Evolutionary conservation across 2,329 filamentous ascomycete species (phyloP), one percentile per base, ranked within the genome.

Genomic region (Fusarium dlaminii): DNA sequence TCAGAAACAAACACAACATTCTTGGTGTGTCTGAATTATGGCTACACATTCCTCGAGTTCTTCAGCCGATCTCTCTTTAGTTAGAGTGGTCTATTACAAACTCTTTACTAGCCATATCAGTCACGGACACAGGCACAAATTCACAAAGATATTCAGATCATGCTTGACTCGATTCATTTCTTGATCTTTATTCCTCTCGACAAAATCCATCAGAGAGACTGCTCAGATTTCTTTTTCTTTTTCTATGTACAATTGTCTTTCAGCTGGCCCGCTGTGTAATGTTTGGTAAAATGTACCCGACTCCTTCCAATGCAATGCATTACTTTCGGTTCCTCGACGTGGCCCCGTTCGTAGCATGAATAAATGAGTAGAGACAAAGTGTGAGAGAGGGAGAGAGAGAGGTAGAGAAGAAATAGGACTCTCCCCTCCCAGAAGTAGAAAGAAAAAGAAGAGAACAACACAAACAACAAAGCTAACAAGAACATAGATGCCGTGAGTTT

Each of bases 301-400:
- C 76, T 78, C 76, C 76, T 75, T 73, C 69, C 73, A 64, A 78
- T 78, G 76, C 76, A 75, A 78, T 78, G 76, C 74, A 72, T 65
- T 78, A 77, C 72, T 62, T 77, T 73, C 73, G 74, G 73, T 63
- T 72, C 62, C 62, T 74, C 42, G 70, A 74, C 67, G 72, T 75
- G 64, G 67, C 63, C 43, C 64, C 71, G 66, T 70, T 57, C 42
- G 67, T 70, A 37, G 63, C 59, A 51, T 70, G 39, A 54, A 54
- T 57, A 63, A 63, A 57, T 59, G 37, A 61, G 54, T 34, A 48
- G 46, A 52, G 49, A 52, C 49, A 24, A 52, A 36, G 17, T 34
- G 30, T 12, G n/a, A 52, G 48, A 11, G 20, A 22, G 20, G 40
- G 40, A 29, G 22, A 32, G 22, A 18, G 20, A n/a, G 17, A 51